phyloP scores from a whole-genome alignment of 1,139 yeast species.

The Geotrichum aggregatum region DNA sequence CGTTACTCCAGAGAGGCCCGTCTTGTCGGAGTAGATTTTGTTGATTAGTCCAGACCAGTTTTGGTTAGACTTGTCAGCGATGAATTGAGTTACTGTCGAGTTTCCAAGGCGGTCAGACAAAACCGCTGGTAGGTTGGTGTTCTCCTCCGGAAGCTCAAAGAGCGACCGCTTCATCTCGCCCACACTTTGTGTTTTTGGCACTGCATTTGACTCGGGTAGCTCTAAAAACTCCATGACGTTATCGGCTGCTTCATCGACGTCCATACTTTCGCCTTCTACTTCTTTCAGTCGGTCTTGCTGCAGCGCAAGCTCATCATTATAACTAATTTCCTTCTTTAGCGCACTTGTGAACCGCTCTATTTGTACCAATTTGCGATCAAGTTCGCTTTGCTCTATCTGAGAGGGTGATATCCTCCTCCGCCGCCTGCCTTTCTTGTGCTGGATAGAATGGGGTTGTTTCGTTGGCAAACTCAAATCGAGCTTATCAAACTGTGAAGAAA shows the following conservation, averaged over 20 bases:
- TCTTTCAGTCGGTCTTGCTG: constrained; percentile 17
- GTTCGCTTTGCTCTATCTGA: constrained; percentile 16
- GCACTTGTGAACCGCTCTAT: constrained; percentile 29
- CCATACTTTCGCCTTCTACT: constrained; percentile 17
- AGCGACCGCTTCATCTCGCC: constrained; percentile 18
- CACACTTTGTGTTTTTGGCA: neutral
- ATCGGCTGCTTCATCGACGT: constrained; percentile 25
- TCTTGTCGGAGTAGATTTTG: constrained; percentile 22
- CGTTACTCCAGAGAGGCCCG: constrained; percentile 26
- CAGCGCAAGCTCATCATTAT: constrained; percentile 25
- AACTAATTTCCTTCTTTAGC: constrained; percentile 25
- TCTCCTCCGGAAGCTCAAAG: constrained; percentile 14
- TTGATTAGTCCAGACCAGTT: constrained; percentile 30
- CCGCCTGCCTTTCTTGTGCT: neutral
- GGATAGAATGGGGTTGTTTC: neutral
- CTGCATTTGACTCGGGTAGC: constrained; percentile 18
- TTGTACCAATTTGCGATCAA: constrained; percentile 28
- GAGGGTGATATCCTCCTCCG: constrained; percentile 5
- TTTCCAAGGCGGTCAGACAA: constrained; percentile 26
- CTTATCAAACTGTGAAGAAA: constrained; percentile 1
- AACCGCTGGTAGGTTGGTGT: constrained; percentile 21
- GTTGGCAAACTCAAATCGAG: constrained; percentile 3
- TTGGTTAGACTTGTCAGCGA: constrained; percentile 25
- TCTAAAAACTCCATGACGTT: constrained; percentile 25
- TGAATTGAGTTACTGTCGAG: constrained; percentile 22